Conservation (phyloP, 2,329 filamentous ascomycete species). For the Hypoxylon sp. region DNA sequence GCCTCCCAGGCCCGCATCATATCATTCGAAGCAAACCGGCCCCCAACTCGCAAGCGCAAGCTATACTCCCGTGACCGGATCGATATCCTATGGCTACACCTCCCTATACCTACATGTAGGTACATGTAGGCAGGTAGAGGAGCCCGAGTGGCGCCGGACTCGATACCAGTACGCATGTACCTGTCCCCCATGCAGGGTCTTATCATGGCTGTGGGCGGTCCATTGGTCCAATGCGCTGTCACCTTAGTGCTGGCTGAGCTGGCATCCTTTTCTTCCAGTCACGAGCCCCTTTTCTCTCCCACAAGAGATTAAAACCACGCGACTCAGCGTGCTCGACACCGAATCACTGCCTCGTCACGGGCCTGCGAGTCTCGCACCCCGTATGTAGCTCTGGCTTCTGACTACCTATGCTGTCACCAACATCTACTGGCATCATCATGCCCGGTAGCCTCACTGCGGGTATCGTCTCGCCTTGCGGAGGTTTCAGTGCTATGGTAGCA, state of each 20-base stretch:
- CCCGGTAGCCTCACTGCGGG: not conserved
- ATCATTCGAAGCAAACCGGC: conserved; percentile 22
- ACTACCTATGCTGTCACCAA: conserved; percentile 18
- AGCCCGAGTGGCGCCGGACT: not conserved
- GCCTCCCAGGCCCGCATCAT: conserved; percentile 2
- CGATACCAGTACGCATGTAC: no score
- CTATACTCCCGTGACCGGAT: not conserved
- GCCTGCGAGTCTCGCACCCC: conserved; percentile 1
- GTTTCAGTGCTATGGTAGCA: no score
- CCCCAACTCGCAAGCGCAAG: conserved; percentile 16
- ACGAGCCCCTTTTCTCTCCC: conserved; percentile 29
- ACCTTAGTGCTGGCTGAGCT: conserved; percentile 32
- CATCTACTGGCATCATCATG: conserved; percentile 15
- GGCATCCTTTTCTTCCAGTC: conserved; percentile 37
- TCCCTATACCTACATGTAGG: not conserved
- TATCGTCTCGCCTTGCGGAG: no score
- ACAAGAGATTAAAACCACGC: conserved; percentile 19
- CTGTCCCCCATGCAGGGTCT: conserved; percentile 25
- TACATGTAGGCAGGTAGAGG: not conserved
- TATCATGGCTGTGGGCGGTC: conserved; percentile 31
- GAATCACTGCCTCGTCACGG: conserved; percentile 21
- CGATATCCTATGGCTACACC: not conserved
- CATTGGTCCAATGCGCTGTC: conserved; percentile 30
- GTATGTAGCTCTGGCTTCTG: conserved; percentile 5
- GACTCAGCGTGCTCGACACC: conserved; percentile 16